phyloP scores from a whole-genome alignment of 2,329 filamentous ascomycete genomes.

The Colletotrichum sidae region DNA sequence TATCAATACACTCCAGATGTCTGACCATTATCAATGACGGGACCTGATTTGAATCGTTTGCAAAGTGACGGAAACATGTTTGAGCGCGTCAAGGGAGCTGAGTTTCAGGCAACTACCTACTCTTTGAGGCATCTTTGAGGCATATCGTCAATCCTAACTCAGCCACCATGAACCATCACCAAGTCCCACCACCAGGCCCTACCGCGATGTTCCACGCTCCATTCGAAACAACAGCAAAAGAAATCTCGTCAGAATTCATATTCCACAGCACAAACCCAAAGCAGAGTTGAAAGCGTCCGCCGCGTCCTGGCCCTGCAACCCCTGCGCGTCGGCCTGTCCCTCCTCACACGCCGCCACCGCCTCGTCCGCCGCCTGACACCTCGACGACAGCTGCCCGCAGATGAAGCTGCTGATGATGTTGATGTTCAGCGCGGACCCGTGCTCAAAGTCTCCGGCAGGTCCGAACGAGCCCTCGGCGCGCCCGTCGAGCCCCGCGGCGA shows the following conservation, averaged over 20 bases:
- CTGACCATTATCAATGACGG: too few relatives aligned
- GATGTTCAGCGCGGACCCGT: conserved; percentile 58
- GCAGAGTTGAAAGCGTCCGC: conserved; percentile 42
- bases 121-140: too few relatives aligned
- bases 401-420: conserved; percentile 59
- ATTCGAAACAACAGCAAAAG: neutral
- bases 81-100: too few relatives aligned
- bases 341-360: conserved; percentile 39
- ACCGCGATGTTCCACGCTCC: too few relatives aligned
- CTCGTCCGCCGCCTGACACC: conserved; percentile 40
- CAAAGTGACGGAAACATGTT: too few relatives aligned
- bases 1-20: too few relatives aligned
- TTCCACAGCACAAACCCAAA: conserved; percentile 23
- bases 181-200: too few relatives aligned
- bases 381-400: conserved; percentile 53
- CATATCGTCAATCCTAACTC: too few relatives aligned
- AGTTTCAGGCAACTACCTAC: too few relatives aligned
- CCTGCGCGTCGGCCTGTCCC: conserved; percentile 38
- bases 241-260: conserved; percentile 1
- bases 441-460: conserved; percentile 58
- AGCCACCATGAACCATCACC: too few relatives aligned
- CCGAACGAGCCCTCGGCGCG: conserved; percentile 57
- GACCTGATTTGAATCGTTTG: too few relatives aligned
- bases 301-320: conserved; percentile 41
- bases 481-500: conserved; percentile 61